Evolutionary conservation across 805 yeast species (phyloP), one percentile per base, ranked within the genome.

Genomic region (Starmerella stigmatis): DNA sequence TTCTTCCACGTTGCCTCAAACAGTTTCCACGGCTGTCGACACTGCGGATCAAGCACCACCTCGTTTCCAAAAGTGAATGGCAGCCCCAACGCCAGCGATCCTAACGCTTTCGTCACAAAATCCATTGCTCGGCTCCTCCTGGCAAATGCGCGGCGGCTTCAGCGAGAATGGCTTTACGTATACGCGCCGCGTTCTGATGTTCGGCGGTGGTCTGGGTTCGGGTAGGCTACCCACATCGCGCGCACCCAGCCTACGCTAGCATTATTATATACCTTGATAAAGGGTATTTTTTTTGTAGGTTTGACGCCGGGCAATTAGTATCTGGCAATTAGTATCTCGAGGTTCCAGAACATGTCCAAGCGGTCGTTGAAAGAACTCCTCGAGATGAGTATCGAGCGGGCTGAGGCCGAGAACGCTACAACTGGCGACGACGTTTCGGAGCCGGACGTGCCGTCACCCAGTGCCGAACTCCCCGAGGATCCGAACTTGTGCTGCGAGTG

Each of bases 41-140:
- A 61, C 63, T 12, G 68, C 56, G 23, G 56, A 53, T 4, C 30
- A 19, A 15, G 17, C 5, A 17, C 29, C 9, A 55, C 35, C 10
- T 45, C 44, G 45, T 60, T 17, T 66, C 52, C 55, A 5, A 48
- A 69, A 64, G 16, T 72, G 74, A 28, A 55, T 22, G 55, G 57
- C 17, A 50, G 43, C n/a, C 53, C 49, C 29, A 54, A 43, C 22
- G 53, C 47, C 13, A 56, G 60, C 3, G 76, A 67, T 37, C 74
- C 73, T 22, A 79, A 63, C 0, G 86, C 74, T 49, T 73, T 77
- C 1, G 83, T 63, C n/a, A 81, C 64, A 55, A 81, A 81, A 63
- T 81, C 79, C 88, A 81, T 81, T 5, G 8, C 29, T 21, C 23
- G 7, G 12, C 15, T n/a, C 9, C 8, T 12, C 5, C 20, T 20